Percentiles rank a stretch among this genome's conserved stretches.
phyloP scores from a whole-genome alignment of 2,329 filamentous ascomycete species.

The Xylariaceae sp. region DNA sequence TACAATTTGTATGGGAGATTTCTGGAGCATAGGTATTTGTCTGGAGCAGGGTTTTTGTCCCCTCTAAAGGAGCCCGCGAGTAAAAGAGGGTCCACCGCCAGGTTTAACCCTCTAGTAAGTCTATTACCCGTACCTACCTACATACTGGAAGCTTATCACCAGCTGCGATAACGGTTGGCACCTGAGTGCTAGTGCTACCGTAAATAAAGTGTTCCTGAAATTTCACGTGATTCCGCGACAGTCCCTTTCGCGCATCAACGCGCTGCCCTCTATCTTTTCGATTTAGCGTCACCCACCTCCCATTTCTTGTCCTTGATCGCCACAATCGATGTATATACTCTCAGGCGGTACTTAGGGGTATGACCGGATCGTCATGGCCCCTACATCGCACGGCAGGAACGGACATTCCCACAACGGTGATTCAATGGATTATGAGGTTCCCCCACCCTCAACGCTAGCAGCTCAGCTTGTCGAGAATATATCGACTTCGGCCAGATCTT shows the following conservation, averaged over 20 bases:
- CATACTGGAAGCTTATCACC: too few relatives aligned
- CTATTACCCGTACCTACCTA: too few relatives aligned
- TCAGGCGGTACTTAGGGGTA: not conserved
- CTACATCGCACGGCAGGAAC: conserved; percentile 29
- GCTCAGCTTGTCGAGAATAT: conserved; percentile 83
- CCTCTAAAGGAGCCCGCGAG: too few relatives aligned
- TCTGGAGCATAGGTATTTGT: too few relatives aligned
- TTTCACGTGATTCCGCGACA: conserved; percentile 22
- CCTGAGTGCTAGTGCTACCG: too few relatives aligned
- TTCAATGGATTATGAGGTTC: conserved; percentile 24
- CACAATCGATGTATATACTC: not conserved
- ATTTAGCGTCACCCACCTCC: conserved; percentile 4
- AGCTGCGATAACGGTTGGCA: too few relatives aligned
- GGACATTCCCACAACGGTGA: conserved; percentile 19
- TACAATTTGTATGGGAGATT: too few relatives aligned
- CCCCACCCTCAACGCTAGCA: conserved; percentile 76
- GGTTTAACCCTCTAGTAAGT: too few relatives aligned
- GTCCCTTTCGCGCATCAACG: conserved; percentile 11
- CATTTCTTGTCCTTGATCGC: not conserved
- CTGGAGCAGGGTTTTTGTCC: too few relatives aligned
- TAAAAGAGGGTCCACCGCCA: too few relatives aligned
- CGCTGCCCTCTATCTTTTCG: conserved; percentile 3
- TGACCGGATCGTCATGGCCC: conserved; percentile 23
- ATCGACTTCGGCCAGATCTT: conserved; percentile 58
- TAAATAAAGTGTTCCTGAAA: too few relatives aligned